Base-by-base conservation (phyloP, 2,329 filamentous ascomycete species). In the Didymella sp. region DNA sequence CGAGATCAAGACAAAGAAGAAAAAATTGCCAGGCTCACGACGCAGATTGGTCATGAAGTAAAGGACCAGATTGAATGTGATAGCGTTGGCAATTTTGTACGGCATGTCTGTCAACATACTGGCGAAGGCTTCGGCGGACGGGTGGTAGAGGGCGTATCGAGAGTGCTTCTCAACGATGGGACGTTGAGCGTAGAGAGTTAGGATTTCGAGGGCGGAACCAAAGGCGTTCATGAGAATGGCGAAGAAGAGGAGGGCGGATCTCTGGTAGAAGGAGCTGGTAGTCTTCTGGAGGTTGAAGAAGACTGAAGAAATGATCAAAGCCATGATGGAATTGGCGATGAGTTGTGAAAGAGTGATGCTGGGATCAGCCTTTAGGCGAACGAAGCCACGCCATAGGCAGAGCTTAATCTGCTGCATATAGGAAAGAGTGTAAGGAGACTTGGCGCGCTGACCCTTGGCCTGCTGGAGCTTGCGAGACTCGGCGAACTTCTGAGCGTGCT, bases 121-220 rank as follows among this genome's bases (percentile, higher is more conserved):
- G 0, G 90, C 87, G 57, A 91, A 83, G n/a, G 92, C 91, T 81
- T 97, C 92, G 15, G 92, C 89, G 9, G 89, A 92, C 0, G 93
- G 92, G 69, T 96, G 93, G 69, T 96, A 96, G 17, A 96, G 82
- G 17, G 92, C 92, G 73, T 96, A 96, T 56, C 89, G 87, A 53
- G 84, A 80, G 67, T 97, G 93, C 74, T 96, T 96, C 73, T 96
- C 92, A 58, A 97, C 91, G 67, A 96, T 96, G 1, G 90, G 89
- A 33, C 93, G 89, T 84, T 96, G 92, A 2, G 90, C 86, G 72
- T 95, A 97, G 4, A 96, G 83, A 0, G 90, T 92, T 30, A 95
- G 77, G 72, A 96, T 95, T 82, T 95, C 91, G 35, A 95, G 83
- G 53, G 89, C 89, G 72, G 87, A 89, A 60, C 88, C 84, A 70